A percentile compares a stretch with the other conserved stretches of the same genome.
phyloP scores from a whole-genome alignment of 129 eudicot genomes.

The Ambrosia trifida region DNA sequence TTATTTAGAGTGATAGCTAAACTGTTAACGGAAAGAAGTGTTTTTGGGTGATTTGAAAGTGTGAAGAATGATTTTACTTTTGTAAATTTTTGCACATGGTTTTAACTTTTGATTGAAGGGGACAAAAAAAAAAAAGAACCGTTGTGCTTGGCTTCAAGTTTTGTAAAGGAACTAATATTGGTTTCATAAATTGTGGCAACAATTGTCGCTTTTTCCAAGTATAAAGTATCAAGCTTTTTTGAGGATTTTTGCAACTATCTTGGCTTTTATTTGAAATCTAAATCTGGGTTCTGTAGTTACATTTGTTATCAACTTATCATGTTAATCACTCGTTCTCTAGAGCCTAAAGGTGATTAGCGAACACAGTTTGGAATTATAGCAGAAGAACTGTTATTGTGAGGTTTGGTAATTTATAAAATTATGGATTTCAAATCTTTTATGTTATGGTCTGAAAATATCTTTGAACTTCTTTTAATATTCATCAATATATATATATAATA shows the following conservation, averaged over 20 bases:
- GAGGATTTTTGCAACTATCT: not conserved
- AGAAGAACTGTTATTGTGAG: not conserved
- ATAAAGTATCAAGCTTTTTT: not conserved
- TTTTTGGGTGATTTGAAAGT: not conserved
- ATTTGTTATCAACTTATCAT: not conserved
- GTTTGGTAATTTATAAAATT: not conserved
- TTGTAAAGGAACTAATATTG: not conserved
- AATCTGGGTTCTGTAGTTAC: not conserved
- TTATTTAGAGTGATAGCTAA: not conserved
- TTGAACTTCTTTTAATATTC: conserved; percentile 1
- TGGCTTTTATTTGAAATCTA: conserved; percentile 1
- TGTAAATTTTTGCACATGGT: not conserved
- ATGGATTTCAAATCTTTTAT: not conserved
- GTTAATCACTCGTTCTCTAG: not conserved
- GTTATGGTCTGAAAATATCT: not conserved
- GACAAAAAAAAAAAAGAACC: not conserved
- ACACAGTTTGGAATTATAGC: not conserved
- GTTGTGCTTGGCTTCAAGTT: not conserved
- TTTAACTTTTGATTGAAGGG: not conserved
- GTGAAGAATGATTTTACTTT: not conserved
- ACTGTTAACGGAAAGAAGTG: not conserved
- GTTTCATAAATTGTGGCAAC: not conserved
- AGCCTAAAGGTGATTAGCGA: not conserved
- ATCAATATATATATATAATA: not conserved
- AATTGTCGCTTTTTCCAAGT: not conserved